A percentile compares a stretch with the other conserved stretches of the same genome.
Evolutionary conservation across 2,329 filamentous ascomycete genomes (phyloP).

Genomic region (Epichloe baconii): DNA sequence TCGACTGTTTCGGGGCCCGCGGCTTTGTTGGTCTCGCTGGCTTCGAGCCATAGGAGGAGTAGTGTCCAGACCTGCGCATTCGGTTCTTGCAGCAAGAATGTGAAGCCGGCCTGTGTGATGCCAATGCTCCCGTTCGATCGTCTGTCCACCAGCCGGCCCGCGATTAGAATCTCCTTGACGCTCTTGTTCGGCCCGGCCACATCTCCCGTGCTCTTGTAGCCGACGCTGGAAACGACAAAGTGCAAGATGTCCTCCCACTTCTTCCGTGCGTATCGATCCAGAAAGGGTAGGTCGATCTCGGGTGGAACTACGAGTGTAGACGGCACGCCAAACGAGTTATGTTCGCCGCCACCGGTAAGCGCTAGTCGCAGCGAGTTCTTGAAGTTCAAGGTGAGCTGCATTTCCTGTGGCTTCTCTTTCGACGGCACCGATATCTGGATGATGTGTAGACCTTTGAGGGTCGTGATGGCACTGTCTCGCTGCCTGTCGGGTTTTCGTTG

Average conservation of each 20-base stretch:
- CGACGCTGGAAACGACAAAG: constrained; percentile 77
- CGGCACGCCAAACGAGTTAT: constrained; percentile 83
- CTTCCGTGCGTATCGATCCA: constrained; percentile 73
- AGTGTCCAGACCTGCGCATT: constrained; percentile 97
- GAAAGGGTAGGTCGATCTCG: constrained; percentile 54
- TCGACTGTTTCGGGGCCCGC: constrained; percentile 78
- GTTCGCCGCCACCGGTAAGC: constrained; percentile 72
- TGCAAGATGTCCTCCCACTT: constrained; percentile 96
- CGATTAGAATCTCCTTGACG: constrained; percentile 72
- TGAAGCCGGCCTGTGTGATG: constrained; percentile 90
- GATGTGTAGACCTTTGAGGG: constrained; percentile 79
- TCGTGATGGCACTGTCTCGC: constrained; percentile 70
- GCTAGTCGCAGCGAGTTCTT: constrained; percentile 71
- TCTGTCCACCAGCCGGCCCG: constrained; percentile 65
- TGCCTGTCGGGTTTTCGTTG: constrained; percentile 35
- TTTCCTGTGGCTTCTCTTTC: constrained; percentile 53
- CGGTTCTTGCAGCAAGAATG: constrained; percentile 84
- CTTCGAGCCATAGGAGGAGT: constrained; percentile 83
- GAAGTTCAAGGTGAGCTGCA: constrained; percentile 72
- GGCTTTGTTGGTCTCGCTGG: constrained; percentile 45
- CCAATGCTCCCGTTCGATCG: constrained; percentile 50
- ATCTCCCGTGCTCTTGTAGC: constrained; percentile 34
- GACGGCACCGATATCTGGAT: constrained; percentile 50
- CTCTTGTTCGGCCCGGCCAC: constrained; percentile 50
- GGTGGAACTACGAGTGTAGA: constrained; percentile 50